phyloP scores from a whole-genome alignment of 2,329 filamentous ascomycete species.

The Trichoderma koningii region DNA sequence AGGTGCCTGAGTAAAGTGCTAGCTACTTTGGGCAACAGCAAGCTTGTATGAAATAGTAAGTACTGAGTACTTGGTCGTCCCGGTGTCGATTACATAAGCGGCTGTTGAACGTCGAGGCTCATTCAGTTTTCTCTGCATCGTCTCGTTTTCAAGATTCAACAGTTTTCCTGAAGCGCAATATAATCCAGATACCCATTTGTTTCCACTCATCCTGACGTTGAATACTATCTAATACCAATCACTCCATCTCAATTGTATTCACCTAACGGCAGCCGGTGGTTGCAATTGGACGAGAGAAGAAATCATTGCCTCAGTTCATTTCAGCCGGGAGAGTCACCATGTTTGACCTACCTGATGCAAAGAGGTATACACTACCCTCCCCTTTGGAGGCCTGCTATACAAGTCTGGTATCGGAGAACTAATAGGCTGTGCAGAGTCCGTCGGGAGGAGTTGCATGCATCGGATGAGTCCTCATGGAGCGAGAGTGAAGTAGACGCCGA shows the following conservation, averaged over 20 bases:
- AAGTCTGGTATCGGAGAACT: neutral
- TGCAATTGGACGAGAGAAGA: neutral
- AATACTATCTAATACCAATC: too few relatives aligned
- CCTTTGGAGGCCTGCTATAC: too few relatives aligned
- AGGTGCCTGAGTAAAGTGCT: too few relatives aligned
- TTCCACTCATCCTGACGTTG: neutral
- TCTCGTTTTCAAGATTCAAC: neutral
- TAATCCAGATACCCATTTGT: neutral
- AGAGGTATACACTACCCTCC: constrained; percentile 43
- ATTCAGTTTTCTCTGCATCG: neutral
- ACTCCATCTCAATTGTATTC: neutral
- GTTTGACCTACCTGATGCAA: constrained; percentile 56
- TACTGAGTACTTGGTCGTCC: too few relatives aligned
- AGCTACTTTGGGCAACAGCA: too few relatives aligned
- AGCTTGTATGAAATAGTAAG: too few relatives aligned
- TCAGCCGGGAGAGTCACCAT: constrained; percentile 38
- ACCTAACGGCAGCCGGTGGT: neutral
- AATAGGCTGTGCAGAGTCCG: constrained; percentile 48
- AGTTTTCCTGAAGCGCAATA: neutral
- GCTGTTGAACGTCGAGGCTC: neutral
- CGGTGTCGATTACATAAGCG: neutral
- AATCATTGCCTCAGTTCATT: neutral
- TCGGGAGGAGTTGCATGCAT: constrained; percentile 54
- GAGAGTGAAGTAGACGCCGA: constrained; percentile 40
- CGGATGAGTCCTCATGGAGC: constrained; percentile 35